These are phyloP conservation scores for Breviolum minutum DNA, from an alignment of 73 alveolate species.

Conservation along the genomic window DNA sequence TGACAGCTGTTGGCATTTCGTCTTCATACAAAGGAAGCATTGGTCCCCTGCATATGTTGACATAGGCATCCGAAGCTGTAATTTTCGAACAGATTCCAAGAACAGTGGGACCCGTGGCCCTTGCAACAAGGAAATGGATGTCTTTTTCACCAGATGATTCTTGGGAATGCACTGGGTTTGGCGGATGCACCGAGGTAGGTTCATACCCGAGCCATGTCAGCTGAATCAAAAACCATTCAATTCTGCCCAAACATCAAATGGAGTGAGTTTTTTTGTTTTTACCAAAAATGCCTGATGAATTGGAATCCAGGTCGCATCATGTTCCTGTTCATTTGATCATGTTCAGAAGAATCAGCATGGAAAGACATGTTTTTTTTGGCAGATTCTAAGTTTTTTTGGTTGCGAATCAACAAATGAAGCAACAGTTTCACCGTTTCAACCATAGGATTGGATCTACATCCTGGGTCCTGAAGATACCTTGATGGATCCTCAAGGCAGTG, in stretches of 20 bases:
- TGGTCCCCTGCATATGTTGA: too few species aligned
- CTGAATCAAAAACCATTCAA: not conserved
- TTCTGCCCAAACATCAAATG: not conserved
- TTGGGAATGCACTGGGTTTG: not conserved
- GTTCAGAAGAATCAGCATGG: not conserved
- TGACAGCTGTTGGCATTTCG: too few species aligned
- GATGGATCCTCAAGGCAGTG: not conserved
- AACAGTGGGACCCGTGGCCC: not conserved
- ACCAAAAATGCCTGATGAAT: not conserved
- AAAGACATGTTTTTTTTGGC: not conserved
- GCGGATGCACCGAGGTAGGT: not conserved
- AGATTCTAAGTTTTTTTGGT: not conserved
- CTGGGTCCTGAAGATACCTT: constrained; percentile 21
- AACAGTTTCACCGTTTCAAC: not conserved
- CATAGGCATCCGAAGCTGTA: not conserved
- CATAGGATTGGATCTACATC: constrained; percentile 14
- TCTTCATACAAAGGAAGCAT: too few species aligned
- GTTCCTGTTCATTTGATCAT: not conserved
- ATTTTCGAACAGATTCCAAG: not conserved
- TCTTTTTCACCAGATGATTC: not conserved
- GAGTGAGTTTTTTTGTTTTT: not conserved
- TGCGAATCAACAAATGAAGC: not conserved
- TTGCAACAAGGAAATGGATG: constrained; percentile 11
- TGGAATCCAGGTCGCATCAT: not conserved
- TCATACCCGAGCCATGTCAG: not conserved